Evolutionary conservation across 1,139 yeast genomes (phyloP).

Genomic region (Sugiyamaella sp.): DNA sequence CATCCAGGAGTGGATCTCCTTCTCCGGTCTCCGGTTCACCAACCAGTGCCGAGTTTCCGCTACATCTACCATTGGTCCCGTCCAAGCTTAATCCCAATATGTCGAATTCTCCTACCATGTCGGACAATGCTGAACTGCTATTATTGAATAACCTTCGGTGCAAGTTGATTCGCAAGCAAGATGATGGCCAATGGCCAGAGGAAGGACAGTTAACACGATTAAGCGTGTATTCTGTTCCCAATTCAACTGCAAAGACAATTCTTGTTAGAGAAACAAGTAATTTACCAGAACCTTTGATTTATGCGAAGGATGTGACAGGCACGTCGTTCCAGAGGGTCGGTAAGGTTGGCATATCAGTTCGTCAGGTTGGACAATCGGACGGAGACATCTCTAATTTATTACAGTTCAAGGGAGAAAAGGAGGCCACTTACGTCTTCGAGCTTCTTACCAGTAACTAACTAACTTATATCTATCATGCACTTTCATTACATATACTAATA

Average conservation of each 20-base stretch:
- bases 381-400: constrained; percentile 35
- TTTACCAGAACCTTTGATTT: constrained; percentile 26
- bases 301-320: constrained; percentile 28
- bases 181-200: constrained; percentile 30
- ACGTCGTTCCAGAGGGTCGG: constrained; percentile 33
- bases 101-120: neutral
- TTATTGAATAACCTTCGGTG: constrained; percentile 35
- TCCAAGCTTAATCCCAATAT: neutral
- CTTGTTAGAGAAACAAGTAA: constrained; percentile 24
- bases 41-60: constrained; percentile 8
- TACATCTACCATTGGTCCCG: neutral
- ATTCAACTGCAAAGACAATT: constrained; percentile 27
- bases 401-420: constrained; percentile 39
- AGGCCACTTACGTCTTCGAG: constrained; percentile 34
- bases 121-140: constrained; percentile 28
- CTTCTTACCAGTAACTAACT: constrained; percentile 31
- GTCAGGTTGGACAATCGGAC: constrained; percentile 28
- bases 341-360: constrained; percentile 33
- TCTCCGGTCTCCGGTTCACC: constrained; percentile 11
- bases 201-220: constrained; percentile 30
- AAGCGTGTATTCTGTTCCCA: constrained; percentile 34
- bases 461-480: constrained; percentile 12
- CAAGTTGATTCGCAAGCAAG: constrained; percentile 29
- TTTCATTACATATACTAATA: constrained; percentile 3
- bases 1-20: constrained; percentile 17